Conservation (phyloP, 495 filamentous ascomycete species). For the Polyplosphaeria fusca region DNA sequence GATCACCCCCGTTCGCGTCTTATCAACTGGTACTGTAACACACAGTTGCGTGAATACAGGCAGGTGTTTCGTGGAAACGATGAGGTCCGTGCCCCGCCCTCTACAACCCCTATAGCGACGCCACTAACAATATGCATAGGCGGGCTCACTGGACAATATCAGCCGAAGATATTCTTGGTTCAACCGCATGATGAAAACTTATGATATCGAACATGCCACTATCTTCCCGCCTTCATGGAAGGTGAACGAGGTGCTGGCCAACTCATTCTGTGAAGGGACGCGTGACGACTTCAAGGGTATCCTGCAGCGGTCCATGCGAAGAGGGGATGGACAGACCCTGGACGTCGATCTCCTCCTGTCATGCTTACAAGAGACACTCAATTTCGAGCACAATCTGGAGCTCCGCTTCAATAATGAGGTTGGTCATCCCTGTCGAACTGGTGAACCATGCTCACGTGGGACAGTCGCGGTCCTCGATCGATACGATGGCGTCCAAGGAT, state of each 20-base stretch:
- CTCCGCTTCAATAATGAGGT: slow-evolving; percentile 71
- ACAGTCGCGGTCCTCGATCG: slow-evolving; percentile 76
- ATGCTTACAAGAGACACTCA: slow-evolving; percentile 92
- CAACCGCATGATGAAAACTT: slow-evolving; percentile 89
- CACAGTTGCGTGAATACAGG: slow-evolving; percentile 90
- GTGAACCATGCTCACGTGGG: slow-evolving; percentile 10
- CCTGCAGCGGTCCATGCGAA: slow-evolving; percentile 77
- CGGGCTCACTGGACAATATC: slow-evolving; percentile 95
- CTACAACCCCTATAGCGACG: neutral
- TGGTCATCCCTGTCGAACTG: neutral
- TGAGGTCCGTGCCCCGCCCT: slow-evolving; percentile 49
- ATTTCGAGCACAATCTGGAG: slow-evolving; percentile 93
- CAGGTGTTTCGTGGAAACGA: slow-evolving; percentile 95
- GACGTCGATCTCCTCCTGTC: slow-evolving; percentile 90
- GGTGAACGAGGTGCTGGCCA: slow-evolving; percentile 86
- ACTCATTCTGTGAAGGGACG: slow-evolving; percentile 91
- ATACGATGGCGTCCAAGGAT: slow-evolving; percentile 79
- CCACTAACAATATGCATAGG: slow-evolving; percentile 41
- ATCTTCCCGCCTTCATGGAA: slow-evolving; percentile 89
- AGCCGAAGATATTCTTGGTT: slow-evolving; percentile 95
- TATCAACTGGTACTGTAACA: slow-evolving; percentile 97
- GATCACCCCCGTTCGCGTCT: slow-evolving; percentile 80
- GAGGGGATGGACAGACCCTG: slow-evolving; percentile 71
- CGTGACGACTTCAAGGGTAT: slow-evolving; percentile 94
- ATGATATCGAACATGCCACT: slow-evolving; percentile 85